These are phyloP conservation scores for Phytophthora syringae DNA, from an alignment of 352 stramenopile genomes.

Conservation along the genomic window DNA sequence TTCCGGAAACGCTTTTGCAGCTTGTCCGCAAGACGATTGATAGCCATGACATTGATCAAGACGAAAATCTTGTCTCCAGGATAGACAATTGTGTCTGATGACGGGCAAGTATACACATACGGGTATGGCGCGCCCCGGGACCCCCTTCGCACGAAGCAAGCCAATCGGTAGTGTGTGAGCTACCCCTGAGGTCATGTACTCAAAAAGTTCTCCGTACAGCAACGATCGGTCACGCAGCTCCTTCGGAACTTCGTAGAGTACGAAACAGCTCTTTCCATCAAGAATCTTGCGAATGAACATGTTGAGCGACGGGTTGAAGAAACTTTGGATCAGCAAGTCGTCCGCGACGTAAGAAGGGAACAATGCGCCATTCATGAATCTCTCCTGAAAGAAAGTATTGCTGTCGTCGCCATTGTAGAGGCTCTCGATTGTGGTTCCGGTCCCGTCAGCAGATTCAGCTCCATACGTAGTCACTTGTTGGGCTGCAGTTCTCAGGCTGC, in stretches of 20 bases:
- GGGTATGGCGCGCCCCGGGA: constrained; percentile 58
- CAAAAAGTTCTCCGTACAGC: constrained; percentile 78
- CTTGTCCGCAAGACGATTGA: constrained; percentile 81
- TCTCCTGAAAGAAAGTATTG: constrained; percentile 86
- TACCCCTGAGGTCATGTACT: constrained; percentile 75
- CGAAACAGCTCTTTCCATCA: constrained; percentile 89
- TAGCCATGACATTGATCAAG: constrained; percentile 73
- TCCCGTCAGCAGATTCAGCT: constrained; percentile 16
- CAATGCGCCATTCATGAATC: constrained; percentile 83
- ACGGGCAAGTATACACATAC: constrained; percentile 86
- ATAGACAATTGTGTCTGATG: constrained; percentile 64
- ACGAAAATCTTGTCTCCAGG: constrained; percentile 83
- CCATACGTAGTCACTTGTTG: constrained; percentile 53
- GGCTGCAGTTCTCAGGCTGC: constrained; percentile 62
- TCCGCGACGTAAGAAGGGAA: constrained; percentile 85
- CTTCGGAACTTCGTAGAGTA: constrained; percentile 79
- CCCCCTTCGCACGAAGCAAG: constrained; percentile 64
- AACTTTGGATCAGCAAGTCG: constrained; percentile 87
- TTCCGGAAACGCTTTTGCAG: constrained; percentile 76
- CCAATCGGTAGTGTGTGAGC: constrained; percentile 81
- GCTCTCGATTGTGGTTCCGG: constrained; percentile 28
- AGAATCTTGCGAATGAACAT: constrained; percentile 82
- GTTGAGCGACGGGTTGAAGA: constrained; percentile 89
- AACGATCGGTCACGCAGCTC: constrained; percentile 48
- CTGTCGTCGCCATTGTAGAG: constrained; percentile 57